Conservation (phyloP, 306 rosid species). For the Quercus mongolica region DNA sequence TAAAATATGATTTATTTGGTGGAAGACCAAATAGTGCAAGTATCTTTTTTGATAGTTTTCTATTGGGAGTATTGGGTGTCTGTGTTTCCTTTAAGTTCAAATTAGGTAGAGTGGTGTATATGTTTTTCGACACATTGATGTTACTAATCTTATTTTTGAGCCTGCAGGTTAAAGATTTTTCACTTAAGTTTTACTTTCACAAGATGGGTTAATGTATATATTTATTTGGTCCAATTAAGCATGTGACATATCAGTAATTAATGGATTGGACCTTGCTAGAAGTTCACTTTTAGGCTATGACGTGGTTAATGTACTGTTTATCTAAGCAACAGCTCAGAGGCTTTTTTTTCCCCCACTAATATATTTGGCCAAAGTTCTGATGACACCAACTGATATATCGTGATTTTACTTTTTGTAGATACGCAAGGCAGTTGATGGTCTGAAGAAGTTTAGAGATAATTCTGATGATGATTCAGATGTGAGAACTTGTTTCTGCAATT, state of each 20-base stretch:
- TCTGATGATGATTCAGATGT: constrained; percentile 67
- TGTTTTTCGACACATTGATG: background rate
- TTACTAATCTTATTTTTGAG: background rate
- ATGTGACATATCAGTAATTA: background rate
- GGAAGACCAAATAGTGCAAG: too few species aligned
- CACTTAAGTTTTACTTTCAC: background rate
- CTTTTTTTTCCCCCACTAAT: background rate
- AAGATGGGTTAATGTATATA: background rate
- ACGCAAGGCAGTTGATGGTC: constrained; percentile 46
- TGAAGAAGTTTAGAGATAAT: constrained; percentile 63
- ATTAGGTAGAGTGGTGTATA: background rate
- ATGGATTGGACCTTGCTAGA: background rate
- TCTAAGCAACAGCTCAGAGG: background rate
- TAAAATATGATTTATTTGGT: too few species aligned
- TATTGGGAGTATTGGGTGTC: too few species aligned
- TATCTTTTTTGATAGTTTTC: too few species aligned
- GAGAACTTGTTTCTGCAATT: constrained; percentile 21
- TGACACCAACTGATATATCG: too few species aligned
- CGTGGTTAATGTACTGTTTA: background rate
- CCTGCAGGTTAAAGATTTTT: background rate
- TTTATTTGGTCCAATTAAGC: background rate
- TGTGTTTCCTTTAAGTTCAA: too few species aligned
- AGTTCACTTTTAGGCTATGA: background rate
- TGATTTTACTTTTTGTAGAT: constrained; percentile 27
- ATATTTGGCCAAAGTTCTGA: too few species aligned